Evolutionary conservation across 2,329 filamentous ascomycete species (phyloP), one percentile per base, ranked within the genome.

Genomic region (Botrytis fragariae): DNA sequence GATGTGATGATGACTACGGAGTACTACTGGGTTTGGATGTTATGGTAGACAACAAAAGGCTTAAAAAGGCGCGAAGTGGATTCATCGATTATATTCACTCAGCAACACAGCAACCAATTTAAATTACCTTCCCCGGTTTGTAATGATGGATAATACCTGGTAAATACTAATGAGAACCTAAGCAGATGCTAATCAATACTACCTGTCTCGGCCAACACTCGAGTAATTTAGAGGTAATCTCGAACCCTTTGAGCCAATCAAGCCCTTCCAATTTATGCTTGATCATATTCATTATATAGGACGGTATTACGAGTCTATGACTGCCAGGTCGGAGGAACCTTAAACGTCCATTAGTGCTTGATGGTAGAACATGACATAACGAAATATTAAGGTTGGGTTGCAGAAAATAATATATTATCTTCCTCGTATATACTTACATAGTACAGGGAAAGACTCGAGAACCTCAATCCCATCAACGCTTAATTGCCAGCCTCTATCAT

Each of bases 11-110:
- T 10, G 35, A 39, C 37, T 39, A 54, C 51, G 6, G 25, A n/a
- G 14, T 9, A 54, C 25, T 29, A 8, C 25, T 18, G 14, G 57
- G 37, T 35, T 62, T 68, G 65, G 32, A 72, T 72, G 70, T 72
- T 72, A 48, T 72, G 70, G 70, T 60, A 29, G 37, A 69, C 67
- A 81, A 80, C 81, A 81, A 76, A 75, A 78, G 71, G 42, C 42
- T 54, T 44, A 63, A 72, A 22, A 71, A 32, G 12, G 48, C 61
- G 70, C 70, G 70, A 72, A 44, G n/a, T 51, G 70, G 70, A 68
- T n/a, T 51, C 48, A 51, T 51, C 1, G 48, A 51, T 59, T 32
- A 35, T 60, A 68, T 68, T 32, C 70, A 67, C 62, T 37, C 22
- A 72, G 62, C 70, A 72, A 67, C 62, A 29, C 22, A 60, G 70